Base-by-base conservation (phyloP, 768 basidiomycete genomes). In the Lepiota subincarnata region DNA sequence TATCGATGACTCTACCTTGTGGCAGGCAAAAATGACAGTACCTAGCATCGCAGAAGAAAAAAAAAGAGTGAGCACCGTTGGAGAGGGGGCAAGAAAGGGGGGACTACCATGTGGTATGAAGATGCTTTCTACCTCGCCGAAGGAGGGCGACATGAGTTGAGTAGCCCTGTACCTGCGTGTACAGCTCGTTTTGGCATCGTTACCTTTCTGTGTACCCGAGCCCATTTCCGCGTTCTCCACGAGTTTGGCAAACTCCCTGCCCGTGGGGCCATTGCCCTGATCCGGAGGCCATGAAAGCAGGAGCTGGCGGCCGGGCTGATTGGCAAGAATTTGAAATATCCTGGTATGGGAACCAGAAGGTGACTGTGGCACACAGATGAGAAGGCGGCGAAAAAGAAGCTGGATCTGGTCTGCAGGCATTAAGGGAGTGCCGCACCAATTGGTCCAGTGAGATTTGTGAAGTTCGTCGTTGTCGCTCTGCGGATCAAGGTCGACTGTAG, bases 51-150 rank as follows among this genome's bases (percentile, higher is more conserved):
- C 47, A 59, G 65, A 61, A 61, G 24, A 64, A 57, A 56, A 60
- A 53, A 59, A 59, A 58, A 46, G 65, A 60, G 55, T 60, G 58
- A 57, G 57, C 51, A 59, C 53, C 46, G 45, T 49, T 60, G 59
- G 59, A 55, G 60, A 63, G 62, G 66, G 53, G 63, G 62, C 59
- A 59, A 40, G 57, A 59, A 53, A 60, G 57, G 50, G 50, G 57
- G 55, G 68, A 81, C 61, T 66, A 87, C 90, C 90, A 81, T 93
- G 89, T 66, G 91, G 90, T 69, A 92, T 90, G 69, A 89, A 92
- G 58, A 92, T 86, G 70, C 88, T 91, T 66, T 92, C 89, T 24
- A 92, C 87, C 68, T 85, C 81, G 55, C 73, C 74, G 54, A 79
- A 72, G 46, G 74, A 75, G 35, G 79, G 77, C 63, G 77, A 73